These are phyloP conservation scores for Globisporangium solare DNA, from an alignment of 352 stramenopile genomes.

Conservation along the genomic window DNA sequence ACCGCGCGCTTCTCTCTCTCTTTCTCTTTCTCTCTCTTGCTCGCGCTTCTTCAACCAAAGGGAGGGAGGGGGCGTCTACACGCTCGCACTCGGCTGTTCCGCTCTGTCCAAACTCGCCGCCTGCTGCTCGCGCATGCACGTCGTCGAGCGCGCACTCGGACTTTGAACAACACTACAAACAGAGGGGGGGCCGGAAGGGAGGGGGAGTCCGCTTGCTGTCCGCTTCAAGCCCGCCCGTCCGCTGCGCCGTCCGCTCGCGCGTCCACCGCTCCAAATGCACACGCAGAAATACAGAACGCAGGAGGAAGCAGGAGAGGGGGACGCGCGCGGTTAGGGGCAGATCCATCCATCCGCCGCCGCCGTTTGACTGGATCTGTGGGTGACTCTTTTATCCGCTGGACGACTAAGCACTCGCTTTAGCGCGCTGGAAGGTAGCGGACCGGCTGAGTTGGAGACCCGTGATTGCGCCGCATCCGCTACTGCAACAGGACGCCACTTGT, in stretches of 20 bases:
- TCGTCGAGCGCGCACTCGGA: no score
- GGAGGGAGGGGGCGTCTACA: neutral
- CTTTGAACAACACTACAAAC: neutral
- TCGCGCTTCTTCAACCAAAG: neutral
- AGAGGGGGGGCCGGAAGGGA: neutral
- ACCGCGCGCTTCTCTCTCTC: neutral
- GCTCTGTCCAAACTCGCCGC: no score
- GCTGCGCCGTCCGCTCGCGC: neutral
- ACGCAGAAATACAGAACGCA: conserved; percentile 1
- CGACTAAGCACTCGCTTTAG: neutral
- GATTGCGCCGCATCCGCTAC: no score
- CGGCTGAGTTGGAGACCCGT: no score
- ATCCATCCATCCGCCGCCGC: neutral
- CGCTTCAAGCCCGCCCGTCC: neutral
- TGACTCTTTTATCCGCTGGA: neutral
- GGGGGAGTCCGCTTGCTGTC: neutral
- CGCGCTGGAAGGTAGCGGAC: neutral
- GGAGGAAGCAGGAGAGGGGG: neutral
- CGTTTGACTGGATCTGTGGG: neutral
- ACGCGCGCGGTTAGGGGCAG: neutral
- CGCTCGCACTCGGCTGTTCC: neutral
- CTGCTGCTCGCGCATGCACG: no score
- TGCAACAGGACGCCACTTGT: no score
- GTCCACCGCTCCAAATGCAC: neutral
- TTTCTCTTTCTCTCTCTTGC: neutral